Percentiles rank a stretch among this genome's conserved stretches.
These are phyloP conservation scores for Trypanosoma cruzi DNA, from an alignment of 208 protist species.

Conservation along the genomic window DNA sequence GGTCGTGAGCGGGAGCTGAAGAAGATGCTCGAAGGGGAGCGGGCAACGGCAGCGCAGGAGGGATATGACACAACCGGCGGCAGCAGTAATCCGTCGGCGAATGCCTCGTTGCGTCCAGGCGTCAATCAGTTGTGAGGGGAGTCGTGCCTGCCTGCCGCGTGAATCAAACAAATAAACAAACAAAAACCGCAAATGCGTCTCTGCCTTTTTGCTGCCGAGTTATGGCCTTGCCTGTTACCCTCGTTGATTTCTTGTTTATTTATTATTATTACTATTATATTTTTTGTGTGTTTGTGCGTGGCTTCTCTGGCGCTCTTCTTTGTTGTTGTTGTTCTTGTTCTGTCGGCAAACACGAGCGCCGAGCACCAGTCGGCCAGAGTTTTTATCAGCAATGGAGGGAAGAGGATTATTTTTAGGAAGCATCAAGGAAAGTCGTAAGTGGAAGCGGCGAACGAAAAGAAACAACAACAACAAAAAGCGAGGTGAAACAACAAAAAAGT, in stretches of 20 bases:
- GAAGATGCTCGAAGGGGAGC: constrained; percentile 57
- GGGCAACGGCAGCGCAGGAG: constrained; percentile 37
- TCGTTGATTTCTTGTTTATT: no score
- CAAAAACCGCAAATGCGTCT: no score
- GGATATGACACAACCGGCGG: constrained; percentile 6
- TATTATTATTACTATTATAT: no score
- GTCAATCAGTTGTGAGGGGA: constrained; percentile 14
- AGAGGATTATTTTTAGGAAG: not conserved
- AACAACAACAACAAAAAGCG: not conserved
- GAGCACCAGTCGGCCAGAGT: no score
- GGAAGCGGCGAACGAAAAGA: no score
- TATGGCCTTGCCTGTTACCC: no score
- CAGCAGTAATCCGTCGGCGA: not conserved
- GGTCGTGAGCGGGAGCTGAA: constrained; percentile 48
- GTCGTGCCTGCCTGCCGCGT: not conserved
- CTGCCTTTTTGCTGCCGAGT: no score
- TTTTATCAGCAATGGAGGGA: no score
- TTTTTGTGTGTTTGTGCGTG: no score
- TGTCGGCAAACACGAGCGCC: no score
- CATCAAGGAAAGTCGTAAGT: not conserved
- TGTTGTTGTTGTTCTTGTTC: no score
- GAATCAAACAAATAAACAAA: not conserved
- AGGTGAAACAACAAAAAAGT: not conserved
- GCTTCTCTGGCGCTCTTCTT: no score
- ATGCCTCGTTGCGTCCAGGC: constrained; percentile 44